A percentile compares a stretch with the other conserved stretches of the same genome.
phyloP scores from a whole-genome alignment of 768 basidiomycete species.

The Lactifluus pinguis region DNA sequence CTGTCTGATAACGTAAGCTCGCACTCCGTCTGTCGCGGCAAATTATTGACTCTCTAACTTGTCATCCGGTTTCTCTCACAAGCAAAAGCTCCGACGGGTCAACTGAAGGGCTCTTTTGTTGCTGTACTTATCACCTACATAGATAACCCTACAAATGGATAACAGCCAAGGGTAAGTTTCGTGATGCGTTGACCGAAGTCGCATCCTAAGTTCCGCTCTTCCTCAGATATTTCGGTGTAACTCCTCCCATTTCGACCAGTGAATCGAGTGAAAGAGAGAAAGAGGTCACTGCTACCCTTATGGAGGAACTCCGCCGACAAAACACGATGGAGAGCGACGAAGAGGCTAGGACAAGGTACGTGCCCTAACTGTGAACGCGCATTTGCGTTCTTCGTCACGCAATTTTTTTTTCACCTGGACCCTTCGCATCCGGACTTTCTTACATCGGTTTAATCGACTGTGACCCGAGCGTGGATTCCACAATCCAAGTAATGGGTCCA shows the following conservation, averaged over 20 bases:
- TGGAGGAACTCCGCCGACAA: constrained; percentile 83
- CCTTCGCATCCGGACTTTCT: background rate
- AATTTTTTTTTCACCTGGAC: background rate
- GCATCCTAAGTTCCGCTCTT: background rate
- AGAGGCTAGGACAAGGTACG: constrained; percentile 76
- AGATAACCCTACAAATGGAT: constrained; percentile 8
- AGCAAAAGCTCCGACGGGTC: background rate
- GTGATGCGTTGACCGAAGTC: background rate
- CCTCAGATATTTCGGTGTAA: constrained; percentile 68
- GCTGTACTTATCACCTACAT: background rate
- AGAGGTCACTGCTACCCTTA: constrained; percentile 73
- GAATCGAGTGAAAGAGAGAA: constrained; percentile 74
- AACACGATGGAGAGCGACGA: constrained; percentile 86
- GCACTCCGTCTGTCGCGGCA: background rate
- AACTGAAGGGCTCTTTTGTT: background rate
- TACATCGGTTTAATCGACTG: background rate
- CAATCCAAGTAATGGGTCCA: constrained; percentile 1
- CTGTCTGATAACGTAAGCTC: constrained; percentile 6
- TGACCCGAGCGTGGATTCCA: background rate
- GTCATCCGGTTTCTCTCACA: background rate
- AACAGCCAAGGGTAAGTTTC: constrained; percentile 11
- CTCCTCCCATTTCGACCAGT: constrained; percentile 70
- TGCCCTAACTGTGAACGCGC: background rate
- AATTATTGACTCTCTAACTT: background rate
- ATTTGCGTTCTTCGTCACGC: background rate